phyloP scores from a whole-genome alignment of 2,329 filamentous ascomycete species.

The Pleoardoris graminearum region DNA sequence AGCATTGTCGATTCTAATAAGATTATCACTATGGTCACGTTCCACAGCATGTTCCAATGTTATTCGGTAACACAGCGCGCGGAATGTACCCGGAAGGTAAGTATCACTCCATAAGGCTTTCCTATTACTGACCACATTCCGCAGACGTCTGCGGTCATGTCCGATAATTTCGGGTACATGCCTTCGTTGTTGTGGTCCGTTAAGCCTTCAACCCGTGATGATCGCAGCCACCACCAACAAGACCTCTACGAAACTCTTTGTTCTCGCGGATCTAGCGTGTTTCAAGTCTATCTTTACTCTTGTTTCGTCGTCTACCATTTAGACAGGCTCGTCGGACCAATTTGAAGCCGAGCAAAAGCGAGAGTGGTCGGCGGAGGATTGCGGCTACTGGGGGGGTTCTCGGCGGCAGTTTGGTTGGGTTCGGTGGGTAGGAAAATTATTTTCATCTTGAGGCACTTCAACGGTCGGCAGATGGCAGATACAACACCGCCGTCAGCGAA shows the following conservation, averaged over 20 bases:
- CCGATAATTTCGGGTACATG: conserved; percentile 27
- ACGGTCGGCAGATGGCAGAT: neutral
- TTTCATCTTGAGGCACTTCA: too few species aligned
- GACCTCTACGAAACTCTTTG: neutral
- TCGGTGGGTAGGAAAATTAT: neutral
- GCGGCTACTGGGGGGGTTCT: neutral
- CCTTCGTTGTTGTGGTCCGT: conserved; percentile 32
- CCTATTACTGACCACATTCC: conserved; percentile 7
- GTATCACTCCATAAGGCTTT: neutral
- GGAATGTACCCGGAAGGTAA: neutral
- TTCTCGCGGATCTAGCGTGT: conserved; percentile 19
- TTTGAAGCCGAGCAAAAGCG: neutral
- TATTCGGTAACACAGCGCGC: neutral
- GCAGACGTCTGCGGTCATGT: conserved; percentile 1
- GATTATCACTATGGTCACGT: neutral
- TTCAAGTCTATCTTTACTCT: neutral
- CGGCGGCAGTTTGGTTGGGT: neutral
- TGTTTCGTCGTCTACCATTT: conserved; percentile 2
- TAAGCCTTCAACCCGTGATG: conserved; percentile 16
- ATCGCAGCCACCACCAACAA: conserved; percentile 13
- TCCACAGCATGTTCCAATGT: neutral
- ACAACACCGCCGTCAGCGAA: conserved; percentile 1
- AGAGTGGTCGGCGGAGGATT: neutral
- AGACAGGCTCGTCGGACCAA: neutral
- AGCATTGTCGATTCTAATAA: neutral